Percentiles rank a stretch among this genome's conserved stretches.
phyloP scores from a whole-genome alignment of 495 filamentous ascomycete species.

The Lophiotrema nucula region DNA sequence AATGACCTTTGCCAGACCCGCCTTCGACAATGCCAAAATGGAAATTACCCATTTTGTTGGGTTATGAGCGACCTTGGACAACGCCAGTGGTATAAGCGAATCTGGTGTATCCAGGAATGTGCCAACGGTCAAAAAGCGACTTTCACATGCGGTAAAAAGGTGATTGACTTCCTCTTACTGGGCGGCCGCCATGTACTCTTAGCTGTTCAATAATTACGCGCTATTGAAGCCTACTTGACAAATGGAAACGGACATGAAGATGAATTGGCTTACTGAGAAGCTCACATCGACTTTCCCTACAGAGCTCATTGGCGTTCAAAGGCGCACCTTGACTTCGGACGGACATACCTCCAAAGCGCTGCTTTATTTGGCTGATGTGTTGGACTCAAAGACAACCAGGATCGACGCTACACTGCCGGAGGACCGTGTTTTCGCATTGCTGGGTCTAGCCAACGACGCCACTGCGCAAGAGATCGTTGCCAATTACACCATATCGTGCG shows the following conservation, averaged over 20 bases:
- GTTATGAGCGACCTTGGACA: constrained; percentile 3
- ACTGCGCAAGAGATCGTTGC: constrained; percentile 23
- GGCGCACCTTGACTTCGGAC: background rate
- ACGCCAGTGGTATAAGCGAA: constrained; percentile 8
- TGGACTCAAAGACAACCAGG: background rate
- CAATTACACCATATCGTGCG: constrained; percentile 30
- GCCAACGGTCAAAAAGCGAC: constrained; percentile 1
- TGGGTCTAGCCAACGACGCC: constrained; percentile 35
- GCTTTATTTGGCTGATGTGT: background rate
- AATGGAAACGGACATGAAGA: no score
- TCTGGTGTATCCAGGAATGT: constrained; percentile 17
- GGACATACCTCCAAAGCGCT: background rate
- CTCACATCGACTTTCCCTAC: background rate
- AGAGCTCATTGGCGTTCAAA: background rate
- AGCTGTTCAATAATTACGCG: no score
- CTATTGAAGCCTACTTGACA: no score
- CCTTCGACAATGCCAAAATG: constrained; percentile 3
- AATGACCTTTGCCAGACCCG: constrained; percentile 32
- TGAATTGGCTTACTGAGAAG: background rate
- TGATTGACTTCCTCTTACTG: constrained; percentile 5
- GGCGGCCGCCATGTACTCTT: background rate
- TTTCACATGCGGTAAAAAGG: constrained; percentile 7
- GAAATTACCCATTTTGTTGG: constrained; percentile 7
- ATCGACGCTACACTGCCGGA: constrained; percentile 26
- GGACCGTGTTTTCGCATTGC: constrained; percentile 36